These are phyloP conservation scores for Fusarium sacchari DNA, from an alignment of 2,329 filamentous ascomycete species.

Conservation along the genomic window DNA sequence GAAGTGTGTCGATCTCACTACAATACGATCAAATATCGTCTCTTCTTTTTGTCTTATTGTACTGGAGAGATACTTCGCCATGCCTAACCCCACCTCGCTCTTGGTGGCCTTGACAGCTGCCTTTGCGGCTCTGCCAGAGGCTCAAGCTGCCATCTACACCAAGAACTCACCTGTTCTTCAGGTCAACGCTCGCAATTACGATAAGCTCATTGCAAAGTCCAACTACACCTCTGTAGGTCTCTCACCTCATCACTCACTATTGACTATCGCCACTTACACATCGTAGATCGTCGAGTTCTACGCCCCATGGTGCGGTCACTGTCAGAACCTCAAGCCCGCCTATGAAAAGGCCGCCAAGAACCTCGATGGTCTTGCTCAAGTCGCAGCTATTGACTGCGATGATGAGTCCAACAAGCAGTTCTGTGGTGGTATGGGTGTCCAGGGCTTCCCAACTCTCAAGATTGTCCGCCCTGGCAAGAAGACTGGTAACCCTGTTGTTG, in stretches of 20 bases:
- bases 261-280: background rate
- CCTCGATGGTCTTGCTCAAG: constrained; percentile 91
- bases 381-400: constrained; percentile 95
- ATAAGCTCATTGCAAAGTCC: constrained; percentile 83
- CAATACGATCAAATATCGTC: background rate
- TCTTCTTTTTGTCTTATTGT: background rate
- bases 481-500: constrained; percentile 78
- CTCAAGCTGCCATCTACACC: constrained; percentile 79
- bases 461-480: constrained; percentile 89
- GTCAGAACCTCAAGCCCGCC: constrained; percentile 92
- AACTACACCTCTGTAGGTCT: constrained; percentile 87
- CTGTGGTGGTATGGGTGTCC: constrained; percentile 84
- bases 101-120: constrained; percentile 62
- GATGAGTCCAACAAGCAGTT: constrained; percentile 91
- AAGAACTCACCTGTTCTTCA: constrained; percentile 90
- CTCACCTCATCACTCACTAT: background rate
- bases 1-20: background rate
- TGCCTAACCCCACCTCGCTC: constrained; percentile 64
- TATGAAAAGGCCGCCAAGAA: constrained; percentile 94
- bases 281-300: constrained; percentile 82
- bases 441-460: constrained; percentile 97
- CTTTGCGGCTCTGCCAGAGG: constrained; percentile 71
- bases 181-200: constrained; percentile 81
- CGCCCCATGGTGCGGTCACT: constrained; percentile 97
- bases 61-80: constrained; percentile 45